Percentiles rank a stretch among this genome's conserved stretches.
phyloP scores from a whole-genome alignment of 768 basidiomycete genomes.

The Boletellus ananiceps region DNA sequence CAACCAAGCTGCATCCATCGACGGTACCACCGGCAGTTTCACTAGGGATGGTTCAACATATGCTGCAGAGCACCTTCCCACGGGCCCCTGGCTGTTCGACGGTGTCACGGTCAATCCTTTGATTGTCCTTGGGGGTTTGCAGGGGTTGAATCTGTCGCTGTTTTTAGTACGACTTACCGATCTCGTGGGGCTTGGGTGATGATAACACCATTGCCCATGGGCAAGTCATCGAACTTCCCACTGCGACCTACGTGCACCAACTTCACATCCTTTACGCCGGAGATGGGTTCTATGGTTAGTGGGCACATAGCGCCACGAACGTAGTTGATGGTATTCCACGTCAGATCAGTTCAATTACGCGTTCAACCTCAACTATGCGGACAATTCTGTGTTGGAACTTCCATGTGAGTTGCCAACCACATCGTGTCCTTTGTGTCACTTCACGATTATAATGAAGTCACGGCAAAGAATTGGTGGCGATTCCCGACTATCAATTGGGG shows the following conservation, averaged over 20 bases:
- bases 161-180: slow-evolving; percentile 42
- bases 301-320: background rate
- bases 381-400: slow-evolving; percentile 33
- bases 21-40: slow-evolving; percentile 38
- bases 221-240: slow-evolving; percentile 35
- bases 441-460: slow-evolving; percentile 28
- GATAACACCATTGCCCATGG: slow-evolving; percentile 46
- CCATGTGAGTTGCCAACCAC: slow-evolving; percentile 26
- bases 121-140: background rate
- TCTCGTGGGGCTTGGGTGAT: slow-evolving; percentile 34
- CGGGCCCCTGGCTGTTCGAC: slow-evolving; percentile 36
- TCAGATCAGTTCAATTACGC: slow-evolving; percentile 31
- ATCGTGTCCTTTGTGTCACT: background rate
- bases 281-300: slow-evolving; percentile 34
- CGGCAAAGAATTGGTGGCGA: slow-evolving; percentile 43
- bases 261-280: slow-evolving; percentile 47
- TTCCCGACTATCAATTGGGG: slow-evolving; percentile 39
- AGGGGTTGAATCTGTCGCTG: background rate
- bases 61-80: slow-evolving; percentile 37
- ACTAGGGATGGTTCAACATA: slow-evolving; percentile 38
- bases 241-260: slow-evolving; percentile 39
- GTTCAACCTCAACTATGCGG: slow-evolving; percentile 37
- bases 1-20: slow-evolving; percentile 41
- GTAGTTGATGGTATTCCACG: background rate
- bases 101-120: slow-evolving; percentile 34